phyloP scores from a whole-genome alignment of 2,329 filamentous ascomycete species.

The Ceratocystis alfenasii region DNA sequence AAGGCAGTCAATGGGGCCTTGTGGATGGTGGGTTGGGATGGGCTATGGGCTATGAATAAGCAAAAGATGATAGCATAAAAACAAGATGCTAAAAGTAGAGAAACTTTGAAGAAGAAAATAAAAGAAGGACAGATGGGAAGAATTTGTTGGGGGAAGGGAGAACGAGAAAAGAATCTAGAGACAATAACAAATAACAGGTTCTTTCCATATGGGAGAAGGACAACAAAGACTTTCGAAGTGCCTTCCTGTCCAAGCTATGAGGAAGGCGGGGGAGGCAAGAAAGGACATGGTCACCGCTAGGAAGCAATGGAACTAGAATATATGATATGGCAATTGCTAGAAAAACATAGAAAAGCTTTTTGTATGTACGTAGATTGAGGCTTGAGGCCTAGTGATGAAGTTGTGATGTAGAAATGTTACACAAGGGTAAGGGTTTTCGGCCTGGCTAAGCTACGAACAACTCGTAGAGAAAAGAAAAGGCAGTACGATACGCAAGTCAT shows the following conservation, averaged over 20 bases:
- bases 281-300: too few relatives aligned
- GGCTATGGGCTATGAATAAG: slow-evolving; percentile 8
- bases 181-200: slow-evolving; percentile 2
- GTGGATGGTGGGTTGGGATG: neutral
- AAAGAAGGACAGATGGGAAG: neutral
- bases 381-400: neutral
- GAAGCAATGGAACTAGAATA: neutral
- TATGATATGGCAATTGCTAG: neutral
- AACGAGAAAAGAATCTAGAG: neutral
- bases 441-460: neutral
- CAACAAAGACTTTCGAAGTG: neutral
- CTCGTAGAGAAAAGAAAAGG: neutral
- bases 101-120: neutral
- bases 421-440: neutral
- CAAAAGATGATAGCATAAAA: neutral
- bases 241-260: neutral
- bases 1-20: slow-evolving; percentile 12
- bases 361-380: neutral
- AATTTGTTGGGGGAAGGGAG: neutral
- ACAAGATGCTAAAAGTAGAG: neutral
- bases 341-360: neutral
- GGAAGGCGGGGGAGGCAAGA: neutral
- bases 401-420: neutral
- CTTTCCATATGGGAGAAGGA: neutral
- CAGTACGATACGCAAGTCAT: too few relatives aligned